Evolutionary conservation across 208 protist genomes (phyloP).

Genomic region (Borovskyia barvae): DNA sequence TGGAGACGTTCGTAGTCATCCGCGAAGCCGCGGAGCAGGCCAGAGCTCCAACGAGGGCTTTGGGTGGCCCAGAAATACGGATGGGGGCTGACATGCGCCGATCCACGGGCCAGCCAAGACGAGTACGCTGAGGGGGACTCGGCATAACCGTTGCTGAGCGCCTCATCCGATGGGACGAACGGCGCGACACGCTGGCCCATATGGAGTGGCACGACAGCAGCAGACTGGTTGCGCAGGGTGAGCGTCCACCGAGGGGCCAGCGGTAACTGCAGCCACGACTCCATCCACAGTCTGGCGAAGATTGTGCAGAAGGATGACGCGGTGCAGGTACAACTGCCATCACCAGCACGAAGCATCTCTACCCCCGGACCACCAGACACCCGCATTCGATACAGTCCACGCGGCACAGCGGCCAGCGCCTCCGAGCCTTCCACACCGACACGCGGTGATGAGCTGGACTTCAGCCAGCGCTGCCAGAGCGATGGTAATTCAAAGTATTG

Average conservation of each 20-base stretch:
- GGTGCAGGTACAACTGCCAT: no score
- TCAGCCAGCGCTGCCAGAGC: constrained; percentile 17
- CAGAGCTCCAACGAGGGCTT: constrained; percentile 46
- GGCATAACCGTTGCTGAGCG: not conserved
- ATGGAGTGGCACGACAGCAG: constrained; percentile 29
- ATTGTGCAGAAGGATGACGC: constrained; percentile 24
- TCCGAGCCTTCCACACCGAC: not conserved
- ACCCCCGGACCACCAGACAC: constrained; percentile 36
- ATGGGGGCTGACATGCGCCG: constrained; percentile 13
- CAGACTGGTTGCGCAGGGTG: constrained; percentile 45
- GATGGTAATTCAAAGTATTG: constrained; percentile 23
- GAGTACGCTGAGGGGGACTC: no score
- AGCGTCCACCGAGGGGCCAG: constrained; percentile 23
- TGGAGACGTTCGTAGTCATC: constrained; percentile 53
- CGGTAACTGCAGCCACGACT: constrained; percentile 45
- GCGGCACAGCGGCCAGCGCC: not conserved
- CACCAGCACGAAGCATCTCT: constrained; percentile 17
- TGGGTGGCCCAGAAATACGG: constrained; percentile 72
- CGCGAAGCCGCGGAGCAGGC: constrained; percentile 54
- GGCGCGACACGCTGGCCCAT: not conserved
- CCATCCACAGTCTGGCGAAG: constrained; percentile 36
- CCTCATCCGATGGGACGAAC: not conserved
- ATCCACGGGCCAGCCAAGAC: not conserved
- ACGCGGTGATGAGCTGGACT: not conserved
- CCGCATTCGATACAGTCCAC: constrained; percentile 25